Evolutionary conservation across 306 rosid species (phyloP).

Genomic region (Carpinus fangiana): DNA sequence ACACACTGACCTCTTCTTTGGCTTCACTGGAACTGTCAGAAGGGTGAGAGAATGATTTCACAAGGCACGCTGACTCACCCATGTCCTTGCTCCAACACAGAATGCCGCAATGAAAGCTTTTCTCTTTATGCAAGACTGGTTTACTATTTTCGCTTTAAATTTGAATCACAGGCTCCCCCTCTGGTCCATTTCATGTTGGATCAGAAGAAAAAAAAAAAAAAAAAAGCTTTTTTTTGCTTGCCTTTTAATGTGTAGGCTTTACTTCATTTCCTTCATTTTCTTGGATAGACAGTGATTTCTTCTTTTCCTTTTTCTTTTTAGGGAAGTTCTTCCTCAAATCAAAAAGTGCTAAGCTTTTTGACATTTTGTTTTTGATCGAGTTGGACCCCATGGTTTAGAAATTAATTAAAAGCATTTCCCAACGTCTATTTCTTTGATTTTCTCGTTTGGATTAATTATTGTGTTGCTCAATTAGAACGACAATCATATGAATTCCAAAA

Average conservation of each 20-base stretch:
- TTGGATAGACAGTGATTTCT: not conserved
- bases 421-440: slow-evolving; percentile 49
- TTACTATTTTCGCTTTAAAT: slow-evolving; percentile 12
- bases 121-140: not conserved
- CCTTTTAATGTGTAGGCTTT: not conserved
- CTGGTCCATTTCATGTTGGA: slow-evolving; percentile 25
- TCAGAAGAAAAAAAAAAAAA: too few relatives aligned
- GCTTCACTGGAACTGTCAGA: slow-evolving; percentile 41
- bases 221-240: not conserved
- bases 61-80: slow-evolving; percentile 63
- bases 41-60: slow-evolving; percentile 63
- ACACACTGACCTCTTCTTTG: slow-evolving; percentile 49
- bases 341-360: slow-evolving; percentile 1
- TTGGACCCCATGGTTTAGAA: slow-evolving; percentile 32
- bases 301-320: not conserved
- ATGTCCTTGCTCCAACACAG: slow-evolving; percentile 18
- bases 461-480: not conserved
- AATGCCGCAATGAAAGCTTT: not conserved
- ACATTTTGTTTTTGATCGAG: not conserved
- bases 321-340: not conserved
- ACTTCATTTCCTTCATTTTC: not conserved
- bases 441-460: not conserved
- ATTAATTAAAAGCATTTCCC: slow-evolving; percentile 11
- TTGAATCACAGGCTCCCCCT: slow-evolving; percentile 28
- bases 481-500: too few relatives aligned